Conservation (phyloP, 495 filamentous ascomycete genomes). For the Sabuloglossum arenarium region DNA sequence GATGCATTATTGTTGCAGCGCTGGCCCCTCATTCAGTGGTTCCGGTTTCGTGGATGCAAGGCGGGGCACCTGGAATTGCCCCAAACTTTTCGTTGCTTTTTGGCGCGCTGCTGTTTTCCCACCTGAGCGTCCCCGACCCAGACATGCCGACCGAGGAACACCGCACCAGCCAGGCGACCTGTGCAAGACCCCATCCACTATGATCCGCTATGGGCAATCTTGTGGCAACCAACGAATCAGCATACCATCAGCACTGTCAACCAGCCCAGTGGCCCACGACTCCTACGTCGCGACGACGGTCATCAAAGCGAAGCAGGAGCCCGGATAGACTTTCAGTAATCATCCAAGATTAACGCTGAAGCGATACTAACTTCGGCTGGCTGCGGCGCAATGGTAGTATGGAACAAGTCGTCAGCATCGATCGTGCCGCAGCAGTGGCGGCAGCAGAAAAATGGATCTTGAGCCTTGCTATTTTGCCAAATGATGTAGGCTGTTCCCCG, state of each 20-base stretch:
- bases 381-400: not conserved
- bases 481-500: not conserved
- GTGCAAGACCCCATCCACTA: not conserved
- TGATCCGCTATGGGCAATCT: not conserved
- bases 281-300: no score
- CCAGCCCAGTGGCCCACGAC: not conserved
- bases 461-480: not conserved
- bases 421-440: not conserved
- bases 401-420: not conserved
- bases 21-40: not conserved
- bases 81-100: slow-evolving; percentile 1
- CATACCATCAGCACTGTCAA: not conserved
- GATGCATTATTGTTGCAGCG: not conserved
- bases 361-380: not conserved
- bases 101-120: not conserved
- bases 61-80: slow-evolving; percentile 1
- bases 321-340: not conserved
- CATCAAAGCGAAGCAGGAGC: not conserved
- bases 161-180: not conserved
- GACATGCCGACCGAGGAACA: not conserved
- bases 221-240: not conserved
- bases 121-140: not conserved
- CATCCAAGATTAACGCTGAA: not conserved
- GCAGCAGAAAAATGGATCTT: not conserved
- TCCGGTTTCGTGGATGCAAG: slow-evolving; percentile 1